phyloP scores from a whole-genome alignment of 2,329 filamentous ascomycete species.

The Fusarium fracticaudum region DNA sequence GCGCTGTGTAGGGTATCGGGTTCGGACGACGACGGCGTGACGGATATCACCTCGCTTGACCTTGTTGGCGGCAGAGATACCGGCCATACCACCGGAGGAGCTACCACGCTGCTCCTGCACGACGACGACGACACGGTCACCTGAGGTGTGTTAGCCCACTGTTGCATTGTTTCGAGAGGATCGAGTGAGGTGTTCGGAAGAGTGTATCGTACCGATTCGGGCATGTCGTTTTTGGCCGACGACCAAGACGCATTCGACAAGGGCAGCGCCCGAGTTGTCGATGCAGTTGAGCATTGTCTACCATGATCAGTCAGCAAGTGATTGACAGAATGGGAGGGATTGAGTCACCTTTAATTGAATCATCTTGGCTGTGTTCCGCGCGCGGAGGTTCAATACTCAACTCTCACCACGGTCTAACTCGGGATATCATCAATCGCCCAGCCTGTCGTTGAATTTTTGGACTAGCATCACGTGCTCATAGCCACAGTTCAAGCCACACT shows the following conservation, averaged over 20 bases:
- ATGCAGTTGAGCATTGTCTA: slow-evolving; percentile 99
- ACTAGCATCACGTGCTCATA: slow-evolving; percentile 37
- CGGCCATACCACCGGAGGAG: slow-evolving; percentile 75
- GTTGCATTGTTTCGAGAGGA: background rate
- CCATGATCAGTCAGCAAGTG: slow-evolving; percentile 20
- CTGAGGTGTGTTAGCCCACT: slow-evolving; percentile 56
- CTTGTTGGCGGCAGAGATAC: slow-evolving; percentile 81
- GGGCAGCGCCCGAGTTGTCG: slow-evolving; percentile 97
- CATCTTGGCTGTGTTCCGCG: slow-evolving; percentile 66
- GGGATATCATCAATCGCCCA: slow-evolving; percentile 24
- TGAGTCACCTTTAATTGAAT: slow-evolving; percentile 83
- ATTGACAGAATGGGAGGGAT: fast-evolving
- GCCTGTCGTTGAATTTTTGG: slow-evolving; percentile 41
- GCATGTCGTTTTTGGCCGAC: slow-evolving; percentile 90
- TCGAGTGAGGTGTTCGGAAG: background rate
- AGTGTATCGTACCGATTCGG: slow-evolving; percentile 76
- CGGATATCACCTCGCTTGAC: slow-evolving; percentile 96
- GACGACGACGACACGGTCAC: slow-evolving; percentile 96
- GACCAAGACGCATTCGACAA: slow-evolving; percentile 96
- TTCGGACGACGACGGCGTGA: slow-evolving; percentile 94
- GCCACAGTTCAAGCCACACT: slow-evolving; percentile 31
- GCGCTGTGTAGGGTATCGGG: slow-evolving; percentile 85
- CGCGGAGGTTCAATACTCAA: slow-evolving; percentile 37
- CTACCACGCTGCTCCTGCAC: slow-evolving; percentile 95
- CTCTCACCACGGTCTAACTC: slow-evolving; percentile 31